Percentiles rank a stretch among this genome's conserved stretches.
Evolutionary conservation across 23 red algal species (phyloP).

Genomic region (Chondrus crispus): DNA sequence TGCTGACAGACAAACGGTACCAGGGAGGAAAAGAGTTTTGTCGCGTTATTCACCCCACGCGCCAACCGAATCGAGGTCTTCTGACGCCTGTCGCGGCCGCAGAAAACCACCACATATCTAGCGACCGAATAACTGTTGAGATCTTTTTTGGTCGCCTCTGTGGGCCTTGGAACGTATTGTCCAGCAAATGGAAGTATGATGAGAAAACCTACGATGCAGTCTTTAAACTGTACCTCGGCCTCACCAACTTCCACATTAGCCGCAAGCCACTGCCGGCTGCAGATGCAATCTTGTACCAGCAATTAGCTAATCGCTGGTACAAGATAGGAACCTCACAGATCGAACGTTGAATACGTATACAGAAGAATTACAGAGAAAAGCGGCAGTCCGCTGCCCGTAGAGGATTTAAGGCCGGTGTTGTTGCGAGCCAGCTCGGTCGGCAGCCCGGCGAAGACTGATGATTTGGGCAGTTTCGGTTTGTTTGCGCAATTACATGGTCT

Average conservation of each 20-base stretch:
- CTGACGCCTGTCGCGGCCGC: not conserved
- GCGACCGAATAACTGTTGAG: not conserved
- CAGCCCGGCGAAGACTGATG: not conserved
- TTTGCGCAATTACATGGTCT: not conserved
- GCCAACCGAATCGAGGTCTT: not conserved
- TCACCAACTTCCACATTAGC: conserved; percentile 2
- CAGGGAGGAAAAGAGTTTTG: not conserved
- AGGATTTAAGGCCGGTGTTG: not conserved
- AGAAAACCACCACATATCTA: not conserved
- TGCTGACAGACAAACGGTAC: not conserved
- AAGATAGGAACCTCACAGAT: not conserved
- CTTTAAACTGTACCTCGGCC: not conserved
- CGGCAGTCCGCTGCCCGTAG: not conserved
- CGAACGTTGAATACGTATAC: not conserved
- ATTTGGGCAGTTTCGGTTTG: not conserved
- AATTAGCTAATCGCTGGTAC: not conserved
- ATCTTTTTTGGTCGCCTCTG: not conserved
- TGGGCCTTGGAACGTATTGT: not conserved
- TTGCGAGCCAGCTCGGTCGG: not conserved
- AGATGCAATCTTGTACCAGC: not conserved
- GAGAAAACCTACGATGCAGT: not conserved
- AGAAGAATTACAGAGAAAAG: not conserved
- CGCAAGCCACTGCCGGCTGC: not conserved
- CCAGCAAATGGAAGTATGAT: not conserved
- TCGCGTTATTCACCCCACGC: not conserved